Evolutionary conservation across 192 early-diverging fungal species (phyloP).

Genomic region (Pilaira anomala): DNA sequence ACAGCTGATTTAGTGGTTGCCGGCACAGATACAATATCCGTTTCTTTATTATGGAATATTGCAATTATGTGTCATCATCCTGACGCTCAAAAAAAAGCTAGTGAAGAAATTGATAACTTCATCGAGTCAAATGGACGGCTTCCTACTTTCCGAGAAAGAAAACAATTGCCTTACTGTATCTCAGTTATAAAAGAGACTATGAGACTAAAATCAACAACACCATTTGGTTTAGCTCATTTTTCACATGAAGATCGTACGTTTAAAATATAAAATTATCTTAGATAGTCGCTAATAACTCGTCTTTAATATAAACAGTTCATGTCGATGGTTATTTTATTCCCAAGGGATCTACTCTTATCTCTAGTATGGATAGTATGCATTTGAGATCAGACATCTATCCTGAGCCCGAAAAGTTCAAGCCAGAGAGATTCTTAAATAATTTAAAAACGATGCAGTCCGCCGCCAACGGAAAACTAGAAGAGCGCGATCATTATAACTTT

Average conservation of each 20-base stretch:
- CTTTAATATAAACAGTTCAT: background rate
- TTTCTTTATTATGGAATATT: background rate
- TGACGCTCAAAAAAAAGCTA: background rate
- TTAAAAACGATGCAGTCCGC: background rate
- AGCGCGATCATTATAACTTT: conserved; percentile 19
- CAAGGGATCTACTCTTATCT: conserved; percentile 41
- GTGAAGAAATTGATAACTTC: conserved; percentile 6
- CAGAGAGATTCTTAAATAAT: conserved; percentile 34
- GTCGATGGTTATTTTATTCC: conserved; percentile 47
- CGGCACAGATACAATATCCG: conserved; percentile 13
- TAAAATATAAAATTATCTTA: background rate
- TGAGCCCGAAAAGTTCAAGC: conserved; percentile 44
- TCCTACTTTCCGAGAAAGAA: conserved; percentile 1
- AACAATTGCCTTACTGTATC: background rate
- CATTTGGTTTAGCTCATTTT: conserved; percentile 7
- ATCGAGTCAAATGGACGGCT: background rate
- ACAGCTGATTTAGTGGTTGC: conserved; percentile 4
- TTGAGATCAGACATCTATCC: conserved; percentile 28
- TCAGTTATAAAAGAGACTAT: conserved; percentile 11
- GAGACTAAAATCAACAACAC: background rate
- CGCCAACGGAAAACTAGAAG: conserved; percentile 16
- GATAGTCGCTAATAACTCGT: background rate
- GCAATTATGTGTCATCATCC: conserved; percentile 3
- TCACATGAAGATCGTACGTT: conserved; percentile 8
- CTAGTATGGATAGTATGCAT: conserved; percentile 50